Conservation (phyloP, 2,329 filamentous ascomycete genomes). For the Aspergillus phoenicis region DNA sequence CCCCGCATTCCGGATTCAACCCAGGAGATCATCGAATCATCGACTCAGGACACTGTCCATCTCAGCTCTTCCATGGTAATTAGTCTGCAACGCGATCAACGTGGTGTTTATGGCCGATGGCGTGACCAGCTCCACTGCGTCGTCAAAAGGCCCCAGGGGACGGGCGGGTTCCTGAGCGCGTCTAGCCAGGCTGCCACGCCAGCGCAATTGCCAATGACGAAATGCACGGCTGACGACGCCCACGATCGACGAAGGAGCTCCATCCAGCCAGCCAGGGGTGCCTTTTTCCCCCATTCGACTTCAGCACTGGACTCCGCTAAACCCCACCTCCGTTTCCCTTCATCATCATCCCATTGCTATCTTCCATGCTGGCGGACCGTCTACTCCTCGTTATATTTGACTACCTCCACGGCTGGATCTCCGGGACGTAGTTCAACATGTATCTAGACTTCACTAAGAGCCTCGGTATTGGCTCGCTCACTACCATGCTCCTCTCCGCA, state of each 20-base stretch:
- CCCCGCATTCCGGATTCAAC: neutral
- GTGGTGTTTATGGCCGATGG: neutral
- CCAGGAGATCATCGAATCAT: neutral
- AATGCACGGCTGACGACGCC: slow-evolving; percentile 1
- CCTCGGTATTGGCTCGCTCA: slow-evolving; percentile 28
- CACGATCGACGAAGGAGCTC: neutral
- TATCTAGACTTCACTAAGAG: slow-evolving; percentile 17
- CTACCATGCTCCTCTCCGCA: slow-evolving; percentile 22
- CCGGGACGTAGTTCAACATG: slow-evolving; percentile 12
- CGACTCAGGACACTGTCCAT: neutral
- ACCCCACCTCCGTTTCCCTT: neutral
- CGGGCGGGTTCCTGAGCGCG: slow-evolving; percentile 1
- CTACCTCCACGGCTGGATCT: neutral
- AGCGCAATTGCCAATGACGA: neutral
- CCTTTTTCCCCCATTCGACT: neutral
- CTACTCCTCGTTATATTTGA: neutral
- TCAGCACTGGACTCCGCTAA: neutral
- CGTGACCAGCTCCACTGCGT: neutral
- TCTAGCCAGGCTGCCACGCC: neutral
- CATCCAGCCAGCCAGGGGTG: neutral
- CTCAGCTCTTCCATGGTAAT: neutral
- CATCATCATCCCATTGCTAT: neutral
- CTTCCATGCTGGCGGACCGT: neutral
- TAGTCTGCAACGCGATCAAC: neutral
- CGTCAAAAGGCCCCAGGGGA: neutral